Evolutionary conservation across 2,329 filamentous ascomycete genomes (phyloP), one percentile per base, ranked within the genome.

Genomic region (Phyllachora maydis): DNA sequence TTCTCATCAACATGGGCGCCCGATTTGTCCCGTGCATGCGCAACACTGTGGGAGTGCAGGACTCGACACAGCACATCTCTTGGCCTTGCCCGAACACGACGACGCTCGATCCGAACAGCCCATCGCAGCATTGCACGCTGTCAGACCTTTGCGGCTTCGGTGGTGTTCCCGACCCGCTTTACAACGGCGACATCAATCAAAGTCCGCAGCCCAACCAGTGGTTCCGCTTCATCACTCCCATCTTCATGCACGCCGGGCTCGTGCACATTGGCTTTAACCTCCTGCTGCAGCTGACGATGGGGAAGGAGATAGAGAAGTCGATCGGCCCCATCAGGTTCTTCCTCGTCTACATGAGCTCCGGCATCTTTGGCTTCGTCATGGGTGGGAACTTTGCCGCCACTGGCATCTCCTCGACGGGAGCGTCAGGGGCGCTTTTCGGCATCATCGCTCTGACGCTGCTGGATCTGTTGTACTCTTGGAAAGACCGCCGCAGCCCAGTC

Each of bases 231-330:
- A 93, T 98, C 40, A 54, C 74, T 2, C 85, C 88, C 18, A 93
- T 98, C 30, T 98, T 98, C 52, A 56, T 98, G 38, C 88, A 98
- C 40, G 82, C 81, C 2, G 88, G 88, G 9, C 51, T 98, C 26
- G 73, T 98, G 31, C 88, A 98, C 42, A 93, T 98, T 28, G 78
- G 69, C 10, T 93, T 95, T 60, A 98, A 98, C 48, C 60, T 98
- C 49, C 60, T 95, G 6, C 61, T 93, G 12, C 88, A 98, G 45
- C 50, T 93, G 39, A 90, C 79, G 0, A 65, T 95, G 26, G 88
- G 76, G 15, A 71, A 75, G 19, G 88, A 98, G 38, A 91, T 98
- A 67, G 88, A 98, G 45, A 65, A 70, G 34, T 66, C 75, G 24
- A 92, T 98, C 36, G 88, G 88, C 3, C 70, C 76, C 18, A 60